phyloP scores from a whole-genome alignment of 176 grass and related monocot species.

The Carex parvula region DNA sequence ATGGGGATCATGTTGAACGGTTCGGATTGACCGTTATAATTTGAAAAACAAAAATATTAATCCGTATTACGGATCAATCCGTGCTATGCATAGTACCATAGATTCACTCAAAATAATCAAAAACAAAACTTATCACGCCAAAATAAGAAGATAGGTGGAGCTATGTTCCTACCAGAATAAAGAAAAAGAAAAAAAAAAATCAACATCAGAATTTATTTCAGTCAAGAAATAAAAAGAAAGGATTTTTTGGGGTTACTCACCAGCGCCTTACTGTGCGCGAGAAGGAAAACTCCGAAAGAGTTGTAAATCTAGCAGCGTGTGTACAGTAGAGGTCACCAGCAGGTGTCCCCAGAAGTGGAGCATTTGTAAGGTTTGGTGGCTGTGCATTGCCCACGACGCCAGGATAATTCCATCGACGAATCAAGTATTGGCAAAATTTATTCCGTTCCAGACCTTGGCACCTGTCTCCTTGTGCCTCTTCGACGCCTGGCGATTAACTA shows the following conservation, averaged over 20 bases:
- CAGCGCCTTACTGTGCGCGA: not conserved
- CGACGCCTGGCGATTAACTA: not conserved
- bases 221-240: not conserved
- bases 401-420: not conserved
- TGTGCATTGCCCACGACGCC: not conserved
- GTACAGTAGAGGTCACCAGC: not conserved
- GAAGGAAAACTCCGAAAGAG: not conserved
- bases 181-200: no score
- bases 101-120: no score
- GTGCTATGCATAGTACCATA: no score
- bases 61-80: no score
- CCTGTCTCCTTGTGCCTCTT: not conserved
- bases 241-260: not conserved
- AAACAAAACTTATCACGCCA: not conserved
- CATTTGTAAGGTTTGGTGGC: slow-evolving; percentile 6
- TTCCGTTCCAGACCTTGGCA: not conserved
- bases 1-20: no score
- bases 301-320: not conserved
- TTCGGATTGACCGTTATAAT: no score
- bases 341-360: slow-evolving; percentile 22
- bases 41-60: no score
- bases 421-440: not conserved
- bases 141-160: not conserved
- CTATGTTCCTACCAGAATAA: no score
- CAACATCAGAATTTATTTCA: not conserved